Evolutionary conservation across 768 basidiomycete species (phyloP), one percentile per base, ranked within the genome.

Genomic region (Lactarius tabidus): DNA sequence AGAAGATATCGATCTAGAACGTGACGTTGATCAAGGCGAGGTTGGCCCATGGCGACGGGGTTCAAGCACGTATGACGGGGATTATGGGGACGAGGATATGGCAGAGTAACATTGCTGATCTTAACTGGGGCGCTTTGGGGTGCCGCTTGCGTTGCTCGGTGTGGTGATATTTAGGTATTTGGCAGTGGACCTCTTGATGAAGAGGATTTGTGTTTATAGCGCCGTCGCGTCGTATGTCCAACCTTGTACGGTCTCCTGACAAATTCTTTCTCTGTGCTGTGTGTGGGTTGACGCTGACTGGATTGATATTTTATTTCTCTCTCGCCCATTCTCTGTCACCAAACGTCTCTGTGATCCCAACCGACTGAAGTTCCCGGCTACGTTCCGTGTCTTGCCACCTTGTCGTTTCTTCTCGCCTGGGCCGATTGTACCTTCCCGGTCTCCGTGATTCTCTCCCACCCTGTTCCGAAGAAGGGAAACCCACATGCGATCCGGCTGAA

Each of bases 21-120:
- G 73, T 64, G 85, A 88, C 76, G 66, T 87, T 72, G 88, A 89
- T 73, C 82, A 78, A 17, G 78, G 80, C 39, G 86, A 86, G 76
- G 66, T 67, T 17, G 75, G 72, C 31, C 60, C 62, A 23, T 67
- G 69, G 48, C 70, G 68, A 20, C 61, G 69, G 39, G 65, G 72
- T 51, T 65, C 64, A 54, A 69, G 70, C 43, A 1, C 65, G 5
- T 65, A 69, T 55, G 66, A 62, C 28, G 67, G 63, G 17, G 66
- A 71, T 39, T 66, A 70, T 8, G 64, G 54, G 33, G 65, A 67
- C 8, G 63, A 67, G 28, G 69, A 65, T 29, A 39, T 31, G n/a
- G 63, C 57, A 28, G 67, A 70, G 38, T 70, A 58, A 26, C 14
- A 18, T 17, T 52, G 33, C 58, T 62, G 56, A 66, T 41, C 6